A percentile compares a stretch with the other conserved stretches of the same genome.
These are phyloP conservation scores for Fragaria nilgerrensis DNA, from an alignment of 306 rosid genomes.

Conservation along the genomic window DNA sequence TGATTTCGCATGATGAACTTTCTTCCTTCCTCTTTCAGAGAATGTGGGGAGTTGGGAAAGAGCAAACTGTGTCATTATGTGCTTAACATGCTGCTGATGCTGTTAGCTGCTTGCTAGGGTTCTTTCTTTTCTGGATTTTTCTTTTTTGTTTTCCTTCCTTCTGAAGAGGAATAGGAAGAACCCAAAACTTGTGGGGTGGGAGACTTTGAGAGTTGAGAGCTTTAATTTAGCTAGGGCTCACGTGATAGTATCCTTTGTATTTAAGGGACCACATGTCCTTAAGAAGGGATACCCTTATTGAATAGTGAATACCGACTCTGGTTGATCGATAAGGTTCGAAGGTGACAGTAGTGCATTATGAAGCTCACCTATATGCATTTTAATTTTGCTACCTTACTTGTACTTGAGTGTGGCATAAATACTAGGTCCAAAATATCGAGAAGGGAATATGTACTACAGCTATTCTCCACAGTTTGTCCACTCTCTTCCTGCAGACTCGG, in stretches of 20 bases:
- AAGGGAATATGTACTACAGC: not conserved
- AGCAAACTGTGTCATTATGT: constrained; percentile 18
- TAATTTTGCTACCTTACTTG: constrained; percentile 15
- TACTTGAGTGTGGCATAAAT: constrained; percentile 1
- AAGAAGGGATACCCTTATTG: constrained; percentile 7
- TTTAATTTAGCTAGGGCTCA: constrained; percentile 24
- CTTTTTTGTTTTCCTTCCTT: not conserved
- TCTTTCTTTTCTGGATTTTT: too few species aligned
- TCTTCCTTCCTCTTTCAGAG: constrained; percentile 27
- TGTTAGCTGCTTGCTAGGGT: not conserved
- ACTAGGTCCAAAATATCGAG: not conserved
- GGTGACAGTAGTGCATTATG: constrained; percentile 1
- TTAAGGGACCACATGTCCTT: constrained; percentile 46
- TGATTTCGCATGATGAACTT: constrained; percentile 47
- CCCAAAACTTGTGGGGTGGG: constrained; percentile 15
- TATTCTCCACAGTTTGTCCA: not conserved
- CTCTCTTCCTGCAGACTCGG: not conserved
- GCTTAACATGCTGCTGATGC: constrained; percentile 2
- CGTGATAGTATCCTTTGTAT: constrained; percentile 37
- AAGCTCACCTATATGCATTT: not conserved
- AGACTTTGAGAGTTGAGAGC: constrained; percentile 14
- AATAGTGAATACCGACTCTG: constrained; percentile 24
- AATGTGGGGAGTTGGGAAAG: constrained; percentile 45
- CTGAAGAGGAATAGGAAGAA: not conserved
- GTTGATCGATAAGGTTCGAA: constrained; percentile 9